A percentile compares a stretch with the other conserved stretches of the same genome.
Evolutionary conservation across 768 basidiomycete genomes (phyloP).

Genomic region (Mycena capillaripes): DNA sequence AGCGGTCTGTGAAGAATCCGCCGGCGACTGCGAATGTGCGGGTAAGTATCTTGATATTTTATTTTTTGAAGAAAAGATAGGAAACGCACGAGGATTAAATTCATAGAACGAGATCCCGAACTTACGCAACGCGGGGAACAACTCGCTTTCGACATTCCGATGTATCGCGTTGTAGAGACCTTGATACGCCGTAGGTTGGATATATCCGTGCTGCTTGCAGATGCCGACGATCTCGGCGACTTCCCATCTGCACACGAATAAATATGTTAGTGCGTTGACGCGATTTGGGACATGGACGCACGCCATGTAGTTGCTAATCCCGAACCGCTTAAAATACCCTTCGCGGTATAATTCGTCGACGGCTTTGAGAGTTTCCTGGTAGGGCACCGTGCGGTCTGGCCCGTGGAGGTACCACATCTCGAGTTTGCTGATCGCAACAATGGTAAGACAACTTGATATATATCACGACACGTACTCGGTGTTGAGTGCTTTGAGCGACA

Average conservation of each 20-base stretch:
- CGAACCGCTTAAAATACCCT: constrained; percentile 71
- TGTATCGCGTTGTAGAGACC: constrained; percentile 59
- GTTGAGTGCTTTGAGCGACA: constrained; percentile 60
- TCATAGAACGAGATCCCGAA: constrained; percentile 68
- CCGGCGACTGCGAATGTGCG: constrained; percentile 59
- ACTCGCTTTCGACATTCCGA: constrained; percentile 55
- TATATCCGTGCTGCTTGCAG: constrained; percentile 66
- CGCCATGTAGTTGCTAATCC: constrained; percentile 73
- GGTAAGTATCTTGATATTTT: not conserved
- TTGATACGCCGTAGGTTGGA: constrained; percentile 70
- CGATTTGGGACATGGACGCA: constrained; percentile 37
- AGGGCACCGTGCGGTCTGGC: constrained; percentile 70
- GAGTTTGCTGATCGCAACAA: too few relatives aligned
- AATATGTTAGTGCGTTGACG: constrained; percentile 8
- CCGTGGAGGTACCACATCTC: constrained; percentile 71
- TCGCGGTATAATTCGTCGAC: constrained; percentile 68
- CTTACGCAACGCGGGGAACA: constrained; percentile 71
- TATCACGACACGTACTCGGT: constrained; percentile 60
- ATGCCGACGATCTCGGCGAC: constrained; percentile 76
- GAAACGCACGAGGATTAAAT: constrained; percentile 62
- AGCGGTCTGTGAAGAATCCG: constrained; percentile 70
- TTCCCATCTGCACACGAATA: constrained; percentile 61
- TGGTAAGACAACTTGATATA: too few relatives aligned
- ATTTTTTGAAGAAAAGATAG: not conserved
- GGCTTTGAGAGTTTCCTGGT: constrained; percentile 67